phyloP scores from a whole-genome alignment of 148 eudicot genomes.

The Spergularia bocconei region DNA sequence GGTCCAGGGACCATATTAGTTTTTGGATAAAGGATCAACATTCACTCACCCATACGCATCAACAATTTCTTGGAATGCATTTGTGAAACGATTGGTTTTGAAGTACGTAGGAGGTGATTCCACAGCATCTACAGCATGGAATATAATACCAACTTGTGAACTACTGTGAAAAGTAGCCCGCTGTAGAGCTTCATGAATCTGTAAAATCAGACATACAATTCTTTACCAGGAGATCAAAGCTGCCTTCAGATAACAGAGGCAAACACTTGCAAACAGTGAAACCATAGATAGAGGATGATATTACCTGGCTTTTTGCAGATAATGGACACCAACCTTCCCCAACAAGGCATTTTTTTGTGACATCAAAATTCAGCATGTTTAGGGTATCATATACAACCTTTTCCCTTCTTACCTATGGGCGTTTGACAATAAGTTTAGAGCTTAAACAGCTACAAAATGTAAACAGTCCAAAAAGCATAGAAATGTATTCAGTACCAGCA shows the following conservation, averaged over 20 bases:
- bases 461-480: not conserved
- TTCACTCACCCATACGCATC: slow-evolving; percentile 96
- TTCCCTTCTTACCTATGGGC: slow-evolving; percentile 86
- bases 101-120: slow-evolving; percentile 98
- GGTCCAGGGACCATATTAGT: not conserved
- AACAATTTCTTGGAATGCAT: slow-evolving; percentile 95
- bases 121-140: slow-evolving; percentile 78
- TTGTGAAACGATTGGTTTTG: slow-evolving; percentile 81
- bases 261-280: not conserved
- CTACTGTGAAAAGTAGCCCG: slow-evolving; percentile 94
- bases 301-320: slow-evolving; percentile 84
- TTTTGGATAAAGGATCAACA: slow-evolving; percentile 5
- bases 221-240: slow-evolving; percentile 17
- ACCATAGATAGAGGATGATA: slow-evolving; percentile 8
- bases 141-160: slow-evolving; percentile 95
- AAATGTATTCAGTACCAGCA: slow-evolving; percentile 8
- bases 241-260: not conserved
- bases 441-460: slow-evolving; percentile 12
- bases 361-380: slow-evolving; percentile 98
- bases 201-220: slow-evolving; percentile 14
- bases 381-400: slow-evolving; percentile 94
- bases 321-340: slow-evolving; percentile 99
- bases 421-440: slow-evolving; percentile 1
- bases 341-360: slow-evolving; percentile 97
- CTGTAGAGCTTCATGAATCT: slow-evolving; percentile 93